Evolutionary conservation across 768 basidiomycete species (phyloP).

Genomic region (Agrocybe praecox): DNA sequence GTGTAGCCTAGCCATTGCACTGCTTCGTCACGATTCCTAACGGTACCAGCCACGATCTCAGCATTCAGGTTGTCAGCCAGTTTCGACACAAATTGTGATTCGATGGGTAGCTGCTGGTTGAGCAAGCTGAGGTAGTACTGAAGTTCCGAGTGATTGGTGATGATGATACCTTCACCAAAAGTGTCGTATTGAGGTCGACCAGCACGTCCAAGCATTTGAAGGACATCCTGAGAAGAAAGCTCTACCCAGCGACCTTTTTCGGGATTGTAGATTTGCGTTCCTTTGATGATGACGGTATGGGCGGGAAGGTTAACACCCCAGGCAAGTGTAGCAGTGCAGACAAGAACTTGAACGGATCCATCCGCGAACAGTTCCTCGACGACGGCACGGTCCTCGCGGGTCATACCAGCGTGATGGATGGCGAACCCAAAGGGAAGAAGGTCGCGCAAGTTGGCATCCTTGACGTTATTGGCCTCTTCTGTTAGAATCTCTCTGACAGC

Average conservation of each 20-base stretch:
- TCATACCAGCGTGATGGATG: conserved; percentile 98
- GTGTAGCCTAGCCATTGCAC: conserved; percentile 98
- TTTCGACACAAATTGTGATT: conserved; percentile 90
- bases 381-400: conserved; percentile 83
- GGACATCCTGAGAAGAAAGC: conserved; percentile 90
- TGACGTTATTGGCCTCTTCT: conserved; percentile 80
- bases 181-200: conserved; percentile 98
- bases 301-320: conserved; percentile 99
- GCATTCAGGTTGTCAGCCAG: conserved; percentile 96
- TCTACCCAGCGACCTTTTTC: conserved; percentile 99
- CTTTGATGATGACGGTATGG: conserved; percentile 98
- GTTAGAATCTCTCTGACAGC: conserved; percentile 90
- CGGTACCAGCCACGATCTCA: conserved; percentile 93
- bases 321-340: conserved; percentile 96
- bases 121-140: conserved; percentile 95
- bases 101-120: conserved; percentile 98
- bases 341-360: conserved; percentile 90
- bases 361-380: conserved; percentile 96
- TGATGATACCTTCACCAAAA: conserved; percentile 96
- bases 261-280: conserved; percentile 99
- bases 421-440: conserved; percentile 95
- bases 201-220: conserved; percentile 98
- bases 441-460: conserved; percentile 83
- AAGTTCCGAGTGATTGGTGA: conserved; percentile 95
- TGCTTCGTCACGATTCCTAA: conserved; percentile 94